phyloP scores from a whole-genome alignment of 2,329 filamentous ascomycete genomes.

The Scedosporium boydii region DNA sequence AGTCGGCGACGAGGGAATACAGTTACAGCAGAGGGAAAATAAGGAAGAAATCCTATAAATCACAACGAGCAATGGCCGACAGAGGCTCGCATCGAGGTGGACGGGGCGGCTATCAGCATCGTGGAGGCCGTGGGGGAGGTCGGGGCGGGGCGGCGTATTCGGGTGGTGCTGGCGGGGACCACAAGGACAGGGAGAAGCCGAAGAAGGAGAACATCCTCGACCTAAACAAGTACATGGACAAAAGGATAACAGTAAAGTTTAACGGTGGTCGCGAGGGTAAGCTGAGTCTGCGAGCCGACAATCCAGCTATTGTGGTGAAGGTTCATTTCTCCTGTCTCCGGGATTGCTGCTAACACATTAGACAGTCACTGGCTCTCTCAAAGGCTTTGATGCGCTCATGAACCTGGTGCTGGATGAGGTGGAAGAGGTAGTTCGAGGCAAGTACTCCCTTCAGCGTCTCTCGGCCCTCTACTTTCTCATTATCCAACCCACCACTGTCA shows the following conservation, averaged over 20 bases:
- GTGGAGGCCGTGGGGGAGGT: slow-evolving; percentile 34
- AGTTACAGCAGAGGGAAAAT: neutral
- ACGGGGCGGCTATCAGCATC: slow-evolving; percentile 34
- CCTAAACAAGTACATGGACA: slow-evolving; percentile 92
- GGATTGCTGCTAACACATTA: slow-evolving; percentile 6
- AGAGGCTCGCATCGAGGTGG: slow-evolving; percentile 27
- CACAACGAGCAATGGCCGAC: slow-evolving; percentile 8
- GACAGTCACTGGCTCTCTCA: slow-evolving; percentile 75
- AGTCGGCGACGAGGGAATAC: no score
- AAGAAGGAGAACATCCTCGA: slow-evolving; percentile 99
- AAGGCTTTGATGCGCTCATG: slow-evolving; percentile 96
- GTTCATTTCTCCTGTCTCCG: neutral
- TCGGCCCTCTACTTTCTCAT: neutral
- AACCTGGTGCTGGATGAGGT: slow-evolving; percentile 95
- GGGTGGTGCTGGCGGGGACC: slow-evolving; percentile 30
- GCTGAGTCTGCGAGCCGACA: slow-evolving; percentile 13
- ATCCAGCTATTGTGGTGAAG: neutral
- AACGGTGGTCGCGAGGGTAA: slow-evolving; percentile 85
- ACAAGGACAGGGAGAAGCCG: slow-evolving; percentile 56
- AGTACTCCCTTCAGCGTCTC: slow-evolving; percentile 13
- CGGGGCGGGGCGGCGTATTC: slow-evolving; percentile 23
- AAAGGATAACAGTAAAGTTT: slow-evolving; percentile 91
- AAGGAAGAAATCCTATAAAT: neutral
- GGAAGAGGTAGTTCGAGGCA: slow-evolving; percentile 81
- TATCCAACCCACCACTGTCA: neutral